phyloP scores from a whole-genome alignment of 78 protist genomes.

The Guillardia theta region DNA sequence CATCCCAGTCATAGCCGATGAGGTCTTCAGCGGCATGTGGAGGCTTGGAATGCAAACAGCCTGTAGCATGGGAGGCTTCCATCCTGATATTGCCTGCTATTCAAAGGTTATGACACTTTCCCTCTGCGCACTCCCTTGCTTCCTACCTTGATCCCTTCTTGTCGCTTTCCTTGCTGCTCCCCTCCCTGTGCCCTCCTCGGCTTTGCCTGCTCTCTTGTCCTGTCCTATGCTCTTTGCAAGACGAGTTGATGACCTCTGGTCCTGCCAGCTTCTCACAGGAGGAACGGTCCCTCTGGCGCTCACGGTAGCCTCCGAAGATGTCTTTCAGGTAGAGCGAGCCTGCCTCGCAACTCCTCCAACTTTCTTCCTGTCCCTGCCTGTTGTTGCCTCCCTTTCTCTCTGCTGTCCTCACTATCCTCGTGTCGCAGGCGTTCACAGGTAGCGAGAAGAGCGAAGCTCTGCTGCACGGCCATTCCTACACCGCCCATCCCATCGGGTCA shows the following conservation, averaged over 20 bases:
- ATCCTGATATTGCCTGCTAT: constrained; percentile 53
- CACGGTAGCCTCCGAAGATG: constrained; percentile 48
- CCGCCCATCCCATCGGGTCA: constrained; percentile 55
- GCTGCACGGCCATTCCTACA: constrained; percentile 59
- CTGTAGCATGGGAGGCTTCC: not conserved
- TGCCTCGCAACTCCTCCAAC: not conserved
- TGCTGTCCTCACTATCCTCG: not conserved
- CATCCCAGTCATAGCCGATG: constrained; percentile 58
- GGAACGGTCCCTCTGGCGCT: constrained; percentile 48
- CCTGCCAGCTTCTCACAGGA: constrained; percentile 56
- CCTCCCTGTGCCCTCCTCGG: not conserved
- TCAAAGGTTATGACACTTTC: constrained; percentile 44
- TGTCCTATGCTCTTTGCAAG: no score
- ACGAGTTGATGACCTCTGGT: no score
- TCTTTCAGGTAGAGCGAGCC: constrained; percentile 23
- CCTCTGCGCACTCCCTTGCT: not conserved
- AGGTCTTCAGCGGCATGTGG: constrained; percentile 54
- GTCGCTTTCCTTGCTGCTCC: not conserved
- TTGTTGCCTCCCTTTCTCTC: not conserved
- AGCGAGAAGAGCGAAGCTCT: constrained; percentile 36
- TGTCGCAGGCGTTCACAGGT: not conserved
- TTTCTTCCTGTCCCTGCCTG: no score
- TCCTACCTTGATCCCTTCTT: not conserved
- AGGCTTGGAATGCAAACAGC: constrained; percentile 28
- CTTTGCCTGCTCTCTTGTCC: no score